Conservation (phyloP, 805 yeast species). For the Clavispora vitiphila region DNA sequence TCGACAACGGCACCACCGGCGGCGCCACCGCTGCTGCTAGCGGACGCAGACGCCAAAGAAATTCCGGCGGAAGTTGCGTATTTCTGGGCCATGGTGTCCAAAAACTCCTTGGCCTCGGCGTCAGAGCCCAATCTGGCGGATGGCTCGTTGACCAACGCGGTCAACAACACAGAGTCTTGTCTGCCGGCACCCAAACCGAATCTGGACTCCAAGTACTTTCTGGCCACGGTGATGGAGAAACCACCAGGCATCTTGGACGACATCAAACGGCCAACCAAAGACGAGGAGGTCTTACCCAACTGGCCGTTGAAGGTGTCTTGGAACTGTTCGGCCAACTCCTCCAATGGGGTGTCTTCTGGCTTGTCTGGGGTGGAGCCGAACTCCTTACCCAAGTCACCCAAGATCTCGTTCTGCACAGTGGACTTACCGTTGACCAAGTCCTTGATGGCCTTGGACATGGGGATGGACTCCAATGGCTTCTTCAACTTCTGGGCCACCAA, state of each 20-base stretch:
- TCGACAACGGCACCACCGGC: conserved; percentile 87
- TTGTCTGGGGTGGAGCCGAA: conserved; percentile 98
- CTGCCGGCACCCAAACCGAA: conserved; percentile 94
- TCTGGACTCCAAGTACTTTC: conserved; percentile 86
- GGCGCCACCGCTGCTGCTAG: conserved; percentile 47
- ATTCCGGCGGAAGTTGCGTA: conserved; percentile 83
- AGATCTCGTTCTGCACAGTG: conserved; percentile 95
- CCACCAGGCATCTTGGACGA: conserved; percentile 99
- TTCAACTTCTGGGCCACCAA: conserved; percentile 94
- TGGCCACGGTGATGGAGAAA: conserved; percentile 83
- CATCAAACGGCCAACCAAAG: conserved; percentile 84
- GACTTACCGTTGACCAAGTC: conserved; percentile 98
- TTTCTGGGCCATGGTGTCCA: conserved; percentile 76
- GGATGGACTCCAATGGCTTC: conserved; percentile 79
- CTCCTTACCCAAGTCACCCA: conserved; percentile 98
- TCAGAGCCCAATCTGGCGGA: conserved; percentile 82
- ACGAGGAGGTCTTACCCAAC: conserved; percentile 89
- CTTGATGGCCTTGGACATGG: conserved; percentile 89
- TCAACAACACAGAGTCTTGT: conserved; percentile 83
- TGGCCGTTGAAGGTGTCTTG: conserved; percentile 86
- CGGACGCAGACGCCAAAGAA: conserved; percentile 62
- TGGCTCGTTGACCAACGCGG: conserved; percentile 88
- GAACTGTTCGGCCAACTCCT: conserved; percentile 91
- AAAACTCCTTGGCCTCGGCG: conserved; percentile 82
- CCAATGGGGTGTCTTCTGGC: conserved; percentile 96